Evolutionary conservation across 805 yeast genomes (phyloP).

Genomic region (Yamadazyma paraphyllophila): DNA sequence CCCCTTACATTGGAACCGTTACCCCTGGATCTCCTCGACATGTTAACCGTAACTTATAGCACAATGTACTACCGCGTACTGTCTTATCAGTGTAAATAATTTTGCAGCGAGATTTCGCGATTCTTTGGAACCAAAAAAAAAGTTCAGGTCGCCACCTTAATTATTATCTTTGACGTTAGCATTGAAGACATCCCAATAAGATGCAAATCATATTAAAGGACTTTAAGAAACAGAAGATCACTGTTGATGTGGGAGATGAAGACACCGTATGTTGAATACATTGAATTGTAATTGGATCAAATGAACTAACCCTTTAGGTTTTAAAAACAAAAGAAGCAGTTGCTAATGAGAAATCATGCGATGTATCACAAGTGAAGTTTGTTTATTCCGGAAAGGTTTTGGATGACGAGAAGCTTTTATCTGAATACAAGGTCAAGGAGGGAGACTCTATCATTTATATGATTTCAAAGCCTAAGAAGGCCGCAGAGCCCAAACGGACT

Average conservation of each 20-base stretch:
- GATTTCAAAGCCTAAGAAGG: conserved; percentile 54
- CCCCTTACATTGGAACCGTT: conserved; percentile 39
- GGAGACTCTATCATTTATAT: conserved; percentile 89
- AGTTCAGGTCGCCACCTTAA: conserved; percentile 7
- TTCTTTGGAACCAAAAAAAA: not conserved
- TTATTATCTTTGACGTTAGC: not conserved
- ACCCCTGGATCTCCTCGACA: conserved; percentile 15
- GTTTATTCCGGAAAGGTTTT: conserved; percentile 91
- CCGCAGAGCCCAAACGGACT: conserved; percentile 26
- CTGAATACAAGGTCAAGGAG: conserved; percentile 71
- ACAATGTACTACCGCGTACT: not conserved
- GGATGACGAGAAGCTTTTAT: conserved; percentile 75
- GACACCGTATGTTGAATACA: conserved; percentile 55
- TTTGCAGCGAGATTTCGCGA: not conserved
- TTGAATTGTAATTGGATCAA: not conserved
- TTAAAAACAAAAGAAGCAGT: conserved; percentile 69
- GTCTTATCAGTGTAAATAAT: conserved; percentile 1
- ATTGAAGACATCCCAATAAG: not conserved
- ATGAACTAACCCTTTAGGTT: conserved; percentile 33
- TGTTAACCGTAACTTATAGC: not conserved
- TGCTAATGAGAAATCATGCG: conserved; percentile 62
- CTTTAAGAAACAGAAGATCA: conserved; percentile 85
- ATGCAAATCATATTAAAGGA: conserved; percentile 88
- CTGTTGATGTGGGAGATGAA: conserved; percentile 68
- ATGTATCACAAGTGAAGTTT: conserved; percentile 66